Conservation (phyloP, 306 rosid species). For the Fragaria ananassa region DNA sequence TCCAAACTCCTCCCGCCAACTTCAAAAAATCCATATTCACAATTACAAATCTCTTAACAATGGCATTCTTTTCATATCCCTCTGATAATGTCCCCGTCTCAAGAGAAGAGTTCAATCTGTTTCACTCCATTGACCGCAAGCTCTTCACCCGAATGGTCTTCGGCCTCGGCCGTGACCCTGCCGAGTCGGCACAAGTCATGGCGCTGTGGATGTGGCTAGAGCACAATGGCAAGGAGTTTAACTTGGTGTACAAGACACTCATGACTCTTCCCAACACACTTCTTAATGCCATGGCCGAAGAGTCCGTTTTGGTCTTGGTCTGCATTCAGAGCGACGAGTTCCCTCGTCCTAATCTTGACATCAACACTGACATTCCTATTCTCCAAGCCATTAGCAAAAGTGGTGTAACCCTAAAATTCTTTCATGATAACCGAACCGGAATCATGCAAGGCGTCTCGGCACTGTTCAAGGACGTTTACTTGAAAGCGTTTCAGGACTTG, state of each 20-base stretch:
- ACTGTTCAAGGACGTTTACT: constrained; percentile 37
- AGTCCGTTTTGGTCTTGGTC: constrained; percentile 30
- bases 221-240: constrained; percentile 2
- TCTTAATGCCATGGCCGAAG: constrained; percentile 35
- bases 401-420: constrained; percentile 29
- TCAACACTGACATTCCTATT: constrained; percentile 27
- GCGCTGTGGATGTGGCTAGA: constrained; percentile 69
- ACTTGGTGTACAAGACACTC: constrained; percentile 22
- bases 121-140: constrained; percentile 54
- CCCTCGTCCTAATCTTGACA: background rate
- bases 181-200: constrained; percentile 44
- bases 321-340: constrained; percentile 35
- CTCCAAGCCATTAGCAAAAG: constrained; percentile 26
- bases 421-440: constrained; percentile 25
- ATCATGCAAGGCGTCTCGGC: constrained; percentile 23
- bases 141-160: constrained; percentile 48
- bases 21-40: background rate
- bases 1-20: background rate
- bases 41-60: background rate
- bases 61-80: constrained; percentile 12
- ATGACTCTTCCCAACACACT: constrained; percentile 27
- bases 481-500: constrained; percentile 49
- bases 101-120: constrained; percentile 46
- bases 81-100: constrained; percentile 6
- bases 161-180: constrained; percentile 33